Evolutionary conservation across 2,329 filamentous ascomycete genomes (phyloP).

Genomic region (Claviceps arundinis): DNA sequence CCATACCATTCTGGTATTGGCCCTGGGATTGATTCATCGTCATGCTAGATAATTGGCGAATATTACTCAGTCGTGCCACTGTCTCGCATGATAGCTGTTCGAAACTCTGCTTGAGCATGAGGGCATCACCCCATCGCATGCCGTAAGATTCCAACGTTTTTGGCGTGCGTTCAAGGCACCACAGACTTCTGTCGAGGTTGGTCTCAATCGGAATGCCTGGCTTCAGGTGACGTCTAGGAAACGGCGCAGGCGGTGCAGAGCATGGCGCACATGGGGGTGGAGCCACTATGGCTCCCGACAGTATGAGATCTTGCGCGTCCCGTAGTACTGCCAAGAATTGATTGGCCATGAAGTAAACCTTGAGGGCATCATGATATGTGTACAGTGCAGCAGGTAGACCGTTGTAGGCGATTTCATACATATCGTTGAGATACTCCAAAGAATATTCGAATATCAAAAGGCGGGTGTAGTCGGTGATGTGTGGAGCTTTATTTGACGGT

Average conservation of each 20-base stretch:
- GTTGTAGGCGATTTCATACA: slow-evolving; percentile 53
- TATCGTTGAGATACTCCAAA: slow-evolving; percentile 65
- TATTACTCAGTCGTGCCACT: slow-evolving; percentile 27
- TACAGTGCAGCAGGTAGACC: slow-evolving; percentile 52
- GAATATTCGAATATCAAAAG: slow-evolving; percentile 76
- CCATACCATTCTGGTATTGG: slow-evolving; percentile 18
- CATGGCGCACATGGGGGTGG: slow-evolving; percentile 32
- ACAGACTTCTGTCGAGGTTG: slow-evolving; percentile 42
- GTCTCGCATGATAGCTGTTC: slow-evolving; percentile 34
- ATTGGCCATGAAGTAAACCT: slow-evolving; percentile 62
- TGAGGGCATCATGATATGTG: slow-evolving; percentile 77
- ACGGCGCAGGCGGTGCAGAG: slow-evolving; percentile 36
- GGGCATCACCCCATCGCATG: slow-evolving; percentile 44
- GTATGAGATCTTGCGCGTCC: slow-evolving; percentile 42
- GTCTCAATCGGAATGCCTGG: slow-evolving; percentile 26
- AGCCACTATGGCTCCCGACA: slow-evolving; percentile 34
- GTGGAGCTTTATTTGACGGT: slow-evolving; percentile 60
- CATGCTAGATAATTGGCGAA: slow-evolving; percentile 20
- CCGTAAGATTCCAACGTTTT: slow-evolving; percentile 43
- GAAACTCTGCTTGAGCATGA: slow-evolving; percentile 39
- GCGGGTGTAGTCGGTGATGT: slow-evolving; percentile 63
- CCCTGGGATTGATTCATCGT: slow-evolving; percentile 21
- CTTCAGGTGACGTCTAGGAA: slow-evolving; percentile 30
- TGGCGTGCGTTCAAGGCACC: slow-evolving; percentile 39
- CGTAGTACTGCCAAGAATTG: slow-evolving; percentile 50